These are phyloP conservation scores for Colletotrichum noveboracense DNA, from an alignment of 2,329 filamentous ascomycete species.

Conservation along the genomic window DNA sequence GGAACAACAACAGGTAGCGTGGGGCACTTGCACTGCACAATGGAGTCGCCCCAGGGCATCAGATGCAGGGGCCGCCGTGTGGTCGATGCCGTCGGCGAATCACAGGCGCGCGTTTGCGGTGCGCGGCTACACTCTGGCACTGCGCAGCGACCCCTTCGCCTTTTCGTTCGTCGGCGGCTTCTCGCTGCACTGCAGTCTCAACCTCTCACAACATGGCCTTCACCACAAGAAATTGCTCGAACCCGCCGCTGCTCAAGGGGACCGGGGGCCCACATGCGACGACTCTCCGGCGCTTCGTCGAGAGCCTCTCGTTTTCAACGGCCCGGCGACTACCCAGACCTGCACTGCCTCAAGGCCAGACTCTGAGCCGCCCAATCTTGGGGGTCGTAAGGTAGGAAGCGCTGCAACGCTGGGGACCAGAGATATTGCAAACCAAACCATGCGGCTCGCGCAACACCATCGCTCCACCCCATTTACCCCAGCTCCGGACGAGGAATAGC, in stretches of 20 bases:
- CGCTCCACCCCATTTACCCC: background rate
- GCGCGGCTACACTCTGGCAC: constrained; percentile 20
- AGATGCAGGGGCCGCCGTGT: constrained; percentile 10
- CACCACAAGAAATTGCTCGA: background rate
- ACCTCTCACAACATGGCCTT: background rate
- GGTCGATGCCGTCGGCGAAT: constrained; percentile 6
- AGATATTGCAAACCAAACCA: background rate
- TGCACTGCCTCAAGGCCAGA: constrained; percentile 31
- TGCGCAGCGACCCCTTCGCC: background rate
- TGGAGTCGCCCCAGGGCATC: background rate
- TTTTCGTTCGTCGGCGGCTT: background rate
- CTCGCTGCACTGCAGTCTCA: background rate
- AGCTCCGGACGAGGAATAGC: background rate
- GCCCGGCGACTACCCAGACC: constrained; percentile 28
- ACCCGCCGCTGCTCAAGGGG: background rate
- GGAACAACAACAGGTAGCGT: background rate
- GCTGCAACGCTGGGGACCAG: background rate
- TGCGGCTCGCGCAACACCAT: constrained; percentile 5
- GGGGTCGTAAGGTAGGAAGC: background rate
- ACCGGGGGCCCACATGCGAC: background rate
- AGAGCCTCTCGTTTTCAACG: constrained; percentile 35
- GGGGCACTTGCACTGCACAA: background rate
- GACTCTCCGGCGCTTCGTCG: constrained; percentile 32
- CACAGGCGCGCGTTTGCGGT: constrained; percentile 18
- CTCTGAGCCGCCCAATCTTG: constrained; percentile 1